phyloP scores from a whole-genome alignment of 2,329 filamentous ascomycete genomes.

The Sporothrix pallida region DNA sequence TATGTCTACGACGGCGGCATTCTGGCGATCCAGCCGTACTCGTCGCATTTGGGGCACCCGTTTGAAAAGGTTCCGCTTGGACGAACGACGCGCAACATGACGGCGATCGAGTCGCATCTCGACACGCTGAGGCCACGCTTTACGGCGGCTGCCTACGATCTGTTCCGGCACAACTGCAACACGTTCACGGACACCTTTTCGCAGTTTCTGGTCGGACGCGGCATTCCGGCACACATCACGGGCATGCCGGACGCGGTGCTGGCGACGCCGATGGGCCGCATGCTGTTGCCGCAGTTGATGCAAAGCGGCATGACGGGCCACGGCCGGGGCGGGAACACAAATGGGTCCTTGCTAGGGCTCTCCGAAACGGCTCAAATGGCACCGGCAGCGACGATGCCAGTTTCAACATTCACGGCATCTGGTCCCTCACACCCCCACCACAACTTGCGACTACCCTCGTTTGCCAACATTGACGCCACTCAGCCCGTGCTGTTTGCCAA shows the following conservation, averaged over 20 bases:
- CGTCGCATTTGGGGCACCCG: constrained; percentile 84
- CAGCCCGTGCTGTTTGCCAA: constrained; percentile 77
- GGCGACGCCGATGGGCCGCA: constrained; percentile 83
- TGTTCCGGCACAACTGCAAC: constrained; percentile 94
- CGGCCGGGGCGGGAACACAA: constrained; percentile 43
- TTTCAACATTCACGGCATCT: neutral
- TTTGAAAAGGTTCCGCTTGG: constrained; percentile 79
- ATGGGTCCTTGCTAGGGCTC: constrained; percentile 60
- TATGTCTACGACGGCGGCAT: constrained; percentile 91
- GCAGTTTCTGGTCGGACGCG: constrained; percentile 85
- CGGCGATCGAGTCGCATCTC: constrained; percentile 85
- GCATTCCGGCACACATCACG: constrained; percentile 85
- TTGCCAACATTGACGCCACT: constrained; percentile 48
- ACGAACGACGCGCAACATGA: constrained; percentile 75
- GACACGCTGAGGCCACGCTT: constrained; percentile 83
- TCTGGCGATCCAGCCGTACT: constrained; percentile 77
- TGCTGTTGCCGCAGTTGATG: constrained; percentile 75
- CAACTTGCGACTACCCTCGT: constrained; percentile 73
- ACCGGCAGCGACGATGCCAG: neutral
- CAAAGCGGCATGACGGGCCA: constrained; percentile 58
- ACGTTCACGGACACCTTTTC: constrained; percentile 94
- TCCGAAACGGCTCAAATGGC: constrained; percentile 42
- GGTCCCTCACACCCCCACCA: constrained; percentile 73
- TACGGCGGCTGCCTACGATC: constrained; percentile 84
- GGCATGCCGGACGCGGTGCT: constrained; percentile 85